Base-by-base conservation (phyloP, 1,284 basidiomycete genomes). In the Caloboletus firmus region DNA sequence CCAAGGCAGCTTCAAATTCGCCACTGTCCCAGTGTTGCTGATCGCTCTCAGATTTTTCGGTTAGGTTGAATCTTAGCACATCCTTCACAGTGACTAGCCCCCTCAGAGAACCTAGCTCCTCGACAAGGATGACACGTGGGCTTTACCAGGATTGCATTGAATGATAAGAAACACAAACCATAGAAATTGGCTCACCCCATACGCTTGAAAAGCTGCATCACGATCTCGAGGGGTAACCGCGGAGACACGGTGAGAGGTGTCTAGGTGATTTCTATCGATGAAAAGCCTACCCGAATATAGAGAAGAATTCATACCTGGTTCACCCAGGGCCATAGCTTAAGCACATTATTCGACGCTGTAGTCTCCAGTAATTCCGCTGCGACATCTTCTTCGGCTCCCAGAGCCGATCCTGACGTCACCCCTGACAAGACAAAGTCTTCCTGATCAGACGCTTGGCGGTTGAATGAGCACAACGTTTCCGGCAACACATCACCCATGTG, bases 31-130 rank as follows among this genome's bases (percentile, higher is more conserved):
- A 81, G 15, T 51, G 55, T 53, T 83, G 84, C 2, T 78, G 78
- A 58, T 82, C 79, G 69, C 77, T 79, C 57, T 83, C 86, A 1
- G 79, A 76, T 49, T 78, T 76, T 51, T 76, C 76, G 1, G 71
- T 71, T 39, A 83, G 81, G 55, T 89, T 93, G 66, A 93, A 92
- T 42, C 86, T 85, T 13, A 99, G 75, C 12, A 98, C 92, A 62
- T 99, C 97, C 69, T 99, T 99, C 55, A 99, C 91, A 0, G 95
- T 98, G 20, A 98, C 87, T 15, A 99, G 77, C 1, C 96, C 96
- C 1, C 82, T 83, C 4, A 99, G 78, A 39, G 78, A 74, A 12
- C 96, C 96, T 62, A 87, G 83, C 54, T 91, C 84, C 66, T 94
- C 90, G 1, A 99, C 93, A 6, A 99, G 80, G 56, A 99, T 95